Base-by-base conservation (phyloP, 768 basidiomycete genomes). In the Amanita jacksonii region DNA sequence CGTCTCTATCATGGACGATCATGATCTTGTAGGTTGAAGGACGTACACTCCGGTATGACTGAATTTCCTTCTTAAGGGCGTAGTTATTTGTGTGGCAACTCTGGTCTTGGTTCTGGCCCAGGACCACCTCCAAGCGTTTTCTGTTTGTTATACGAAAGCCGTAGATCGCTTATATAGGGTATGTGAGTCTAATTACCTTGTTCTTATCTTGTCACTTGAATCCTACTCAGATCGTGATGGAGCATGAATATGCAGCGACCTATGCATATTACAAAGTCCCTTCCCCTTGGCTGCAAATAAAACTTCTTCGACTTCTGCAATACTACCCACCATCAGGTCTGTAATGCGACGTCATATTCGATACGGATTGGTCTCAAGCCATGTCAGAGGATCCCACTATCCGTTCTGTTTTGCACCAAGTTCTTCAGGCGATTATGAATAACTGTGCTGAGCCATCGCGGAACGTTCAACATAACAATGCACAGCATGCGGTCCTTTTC, bases 241-340 rank as follows among this genome's bases (percentile, higher is more conserved):
- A 92, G 52, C 82, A 85, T 49, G 89, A 98, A 57, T 94, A 85
- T 56, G 68, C 81, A 6, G 72, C 84, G 27, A 85, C 88, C 39
- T 99, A 99, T 58, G 76, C 92, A 13, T 99, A 99, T 61, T 99
- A 99, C 65, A 91, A 92, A 65, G 90, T 98, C 2, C 94, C 94
- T 16, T 87, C 87, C 18, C 94, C 94, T 0, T 98, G 94, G 96
- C 68, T 97, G 25, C 94, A 98, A 65, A 90, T 98, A 51, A 96
- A 97, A 60, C 74, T 99, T 2, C 70, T 99, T 10, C 83, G 91
- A 18, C 62, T 99, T 12, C 62, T 99, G 28, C 96, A 98, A 60
- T 94, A 96, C 60, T 98, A 98, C 58, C 82, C 94, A 5, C 89
- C 96, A 2, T 83, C 94, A 47, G 91, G 93, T 92, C 49, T 51